phyloP scores from a whole-genome alignment of 257 asterid species.

The Verbena officinalis region DNA sequence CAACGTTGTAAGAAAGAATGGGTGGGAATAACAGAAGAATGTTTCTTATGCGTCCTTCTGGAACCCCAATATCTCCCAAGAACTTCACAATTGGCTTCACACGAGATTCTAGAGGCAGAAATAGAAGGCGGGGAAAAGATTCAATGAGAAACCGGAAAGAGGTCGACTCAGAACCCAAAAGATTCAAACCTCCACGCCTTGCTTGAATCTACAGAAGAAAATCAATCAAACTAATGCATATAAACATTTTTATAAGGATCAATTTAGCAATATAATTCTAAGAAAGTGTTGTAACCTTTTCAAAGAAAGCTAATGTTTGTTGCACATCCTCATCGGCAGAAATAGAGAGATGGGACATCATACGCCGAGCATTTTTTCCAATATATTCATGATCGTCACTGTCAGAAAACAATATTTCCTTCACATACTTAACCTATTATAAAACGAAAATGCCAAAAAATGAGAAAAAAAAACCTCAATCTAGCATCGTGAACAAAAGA shows the following conservation, averaged over 20 bases:
- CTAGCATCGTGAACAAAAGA: background rate
- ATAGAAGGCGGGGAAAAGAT: slow-evolving; percentile 84
- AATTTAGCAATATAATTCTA: too few species aligned
- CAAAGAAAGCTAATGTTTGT: slow-evolving; percentile 87
- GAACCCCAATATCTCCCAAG: slow-evolving; percentile 70
- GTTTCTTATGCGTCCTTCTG: slow-evolving; percentile 47
- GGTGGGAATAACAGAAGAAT: slow-evolving; percentile 79
- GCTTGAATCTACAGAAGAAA: slow-evolving; percentile 71
- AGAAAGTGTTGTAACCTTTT: slow-evolving; percentile 81
- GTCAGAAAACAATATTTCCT: slow-evolving; percentile 78
- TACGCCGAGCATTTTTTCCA: slow-evolving; percentile 71
- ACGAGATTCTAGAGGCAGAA: slow-evolving; percentile 57
- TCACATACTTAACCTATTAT: slow-evolving; percentile 81
- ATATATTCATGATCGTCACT: slow-evolving; percentile 51
- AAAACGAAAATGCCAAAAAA: slow-evolving; percentile 22
- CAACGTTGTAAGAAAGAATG: slow-evolving; percentile 57
- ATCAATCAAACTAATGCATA: background rate
- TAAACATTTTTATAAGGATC: too few species aligned
- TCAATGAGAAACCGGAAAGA: slow-evolving; percentile 75
- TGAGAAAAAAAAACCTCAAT: slow-evolving; percentile 18
- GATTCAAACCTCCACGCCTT: slow-evolving; percentile 87
- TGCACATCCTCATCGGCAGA: slow-evolving; percentile 87
- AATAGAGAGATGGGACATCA: slow-evolving; percentile 82
- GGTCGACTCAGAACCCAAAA: slow-evolving; percentile 59
- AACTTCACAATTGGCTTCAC: slow-evolving; percentile 59